These are phyloP conservation scores for Tulasnella sp. DNA, from an alignment of 768 basidiomycete genomes.

Conservation along the genomic window DNA sequence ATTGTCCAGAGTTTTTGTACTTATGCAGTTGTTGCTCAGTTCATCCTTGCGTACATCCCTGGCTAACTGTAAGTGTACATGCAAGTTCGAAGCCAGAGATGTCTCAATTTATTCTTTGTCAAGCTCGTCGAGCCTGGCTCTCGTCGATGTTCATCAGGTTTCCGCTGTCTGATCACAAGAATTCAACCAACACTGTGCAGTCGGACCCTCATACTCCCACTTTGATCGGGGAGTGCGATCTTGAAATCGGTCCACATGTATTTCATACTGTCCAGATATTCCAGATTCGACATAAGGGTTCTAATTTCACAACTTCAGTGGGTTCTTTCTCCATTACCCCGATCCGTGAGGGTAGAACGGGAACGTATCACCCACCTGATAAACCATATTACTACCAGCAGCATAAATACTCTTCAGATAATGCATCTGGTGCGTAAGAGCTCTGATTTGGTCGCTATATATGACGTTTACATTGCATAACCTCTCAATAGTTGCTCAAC, in stretches of 20 bases:
- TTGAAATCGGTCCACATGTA: slow-evolving; percentile 62
- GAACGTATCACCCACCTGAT: slow-evolving; percentile 24
- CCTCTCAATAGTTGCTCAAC: slow-evolving; percentile 15
- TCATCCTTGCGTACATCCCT: no score
- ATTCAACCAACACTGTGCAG: no score
- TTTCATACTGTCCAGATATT: slow-evolving; percentile 57
- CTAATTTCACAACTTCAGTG: neutral
- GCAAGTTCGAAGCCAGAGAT: no score
- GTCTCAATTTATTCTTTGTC: no score
- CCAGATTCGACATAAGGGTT: slow-evolving; percentile 51
- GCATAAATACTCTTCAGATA: slow-evolving; percentile 20
- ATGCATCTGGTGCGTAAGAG: slow-evolving; percentile 18
- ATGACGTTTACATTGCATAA: neutral
- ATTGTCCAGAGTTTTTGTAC: no score
- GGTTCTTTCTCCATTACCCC: neutral
- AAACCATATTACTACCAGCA: neutral
- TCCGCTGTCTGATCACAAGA: no score
- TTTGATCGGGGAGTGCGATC: slow-evolving; percentile 50
- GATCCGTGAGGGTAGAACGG: slow-evolving; percentile 9
- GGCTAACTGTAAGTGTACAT: no score
- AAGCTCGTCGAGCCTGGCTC: no score
- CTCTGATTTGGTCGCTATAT: neutral
- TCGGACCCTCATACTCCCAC: slow-evolving; percentile 50
- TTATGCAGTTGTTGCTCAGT: no score
- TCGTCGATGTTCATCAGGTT: no score